Evolutionary conservation across 1,139 yeast genomes (phyloP).

Genomic region (Taphrina deformans): DNA sequence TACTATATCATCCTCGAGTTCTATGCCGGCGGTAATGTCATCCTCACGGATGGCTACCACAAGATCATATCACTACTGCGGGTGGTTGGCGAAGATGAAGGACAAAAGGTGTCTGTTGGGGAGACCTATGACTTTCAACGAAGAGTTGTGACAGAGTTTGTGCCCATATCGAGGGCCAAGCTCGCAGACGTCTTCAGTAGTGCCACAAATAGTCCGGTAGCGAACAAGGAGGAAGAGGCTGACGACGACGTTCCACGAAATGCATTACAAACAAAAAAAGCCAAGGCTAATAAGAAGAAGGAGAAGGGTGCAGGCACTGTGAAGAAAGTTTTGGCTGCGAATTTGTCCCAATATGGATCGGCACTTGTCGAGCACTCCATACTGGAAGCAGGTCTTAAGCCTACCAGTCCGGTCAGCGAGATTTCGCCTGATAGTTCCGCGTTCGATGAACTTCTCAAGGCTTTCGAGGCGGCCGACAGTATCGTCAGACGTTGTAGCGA

Average conservation of each 20-base stretch:
- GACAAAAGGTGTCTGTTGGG: conserved; percentile 68
- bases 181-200: conserved; percentile 18
- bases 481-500: conserved; percentile 44
- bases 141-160: conserved; percentile 18
- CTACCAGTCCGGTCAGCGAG: conserved; percentile 49
- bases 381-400: conserved; percentile 35
- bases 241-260: conserved; percentile 20
- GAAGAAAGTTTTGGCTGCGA: conserved; percentile 67
- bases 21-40: conserved; percentile 90
- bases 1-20: conserved; percentile 82
- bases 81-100: conserved; percentile 66
- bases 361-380: conserved; percentile 64
- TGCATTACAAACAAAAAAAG: conserved; percentile 11
- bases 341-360: conserved; percentile 72
- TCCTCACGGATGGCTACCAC: conserved; percentile 67
- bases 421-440: conserved; percentile 48
- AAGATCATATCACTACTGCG: conserved; percentile 75
- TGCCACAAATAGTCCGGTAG: not conserved
- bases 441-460: conserved; percentile 45
- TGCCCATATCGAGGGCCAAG: conserved; percentile 25
- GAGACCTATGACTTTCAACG: conserved; percentile 59
- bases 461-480: conserved; percentile 55
- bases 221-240: conserved; percentile 12
- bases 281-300: conserved; percentile 17
- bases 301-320: conserved; percentile 53